Evolutionary conservation across 345 rosid species (phyloP).

Genomic region (Camelina hispida): DNA sequence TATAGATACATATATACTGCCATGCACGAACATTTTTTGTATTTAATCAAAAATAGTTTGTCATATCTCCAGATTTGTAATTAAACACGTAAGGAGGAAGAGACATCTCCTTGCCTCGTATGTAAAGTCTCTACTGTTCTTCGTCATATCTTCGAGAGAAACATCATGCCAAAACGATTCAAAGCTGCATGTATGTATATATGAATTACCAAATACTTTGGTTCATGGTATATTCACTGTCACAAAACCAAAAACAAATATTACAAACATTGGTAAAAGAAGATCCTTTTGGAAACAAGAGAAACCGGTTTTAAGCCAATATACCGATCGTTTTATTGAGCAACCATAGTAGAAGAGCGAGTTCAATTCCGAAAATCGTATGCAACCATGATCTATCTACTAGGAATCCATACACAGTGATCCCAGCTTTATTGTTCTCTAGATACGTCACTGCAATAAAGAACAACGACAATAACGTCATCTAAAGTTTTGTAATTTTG

Average conservation of each 20-base stretch:
- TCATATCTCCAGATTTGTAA: conserved; percentile 9
- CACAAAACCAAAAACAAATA: conserved; percentile 17
- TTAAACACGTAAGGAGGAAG: conserved; percentile 13
- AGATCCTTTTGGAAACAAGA: background rate
- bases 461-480: background rate
- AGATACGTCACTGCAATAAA: conserved; percentile 73
- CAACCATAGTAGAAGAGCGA: conserved; percentile 87
- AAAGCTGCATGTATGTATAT: conserved; percentile 9
- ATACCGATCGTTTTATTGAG: conserved; percentile 86
- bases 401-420: conserved; percentile 82
- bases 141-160: conserved; percentile 18
- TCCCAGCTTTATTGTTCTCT: conserved; percentile 86
- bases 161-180: conserved; percentile 28
- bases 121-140: conserved; percentile 18
- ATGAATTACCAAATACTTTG: background rate
- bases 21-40: background rate
- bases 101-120: conserved; percentile 4
- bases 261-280: background rate
- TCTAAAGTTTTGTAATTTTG: background rate
- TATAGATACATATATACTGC: background rate
- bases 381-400: conserved; percentile 88
- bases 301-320: conserved; percentile 18
- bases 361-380: conserved; percentile 75
- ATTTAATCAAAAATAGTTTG: conserved; percentile 21
- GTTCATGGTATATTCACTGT: conserved; percentile 46